These are phyloP conservation scores for Lobosporangium transversale DNA, from an alignment of 192 early-diverging fungal genomes.

Conservation along the genomic window DNA sequence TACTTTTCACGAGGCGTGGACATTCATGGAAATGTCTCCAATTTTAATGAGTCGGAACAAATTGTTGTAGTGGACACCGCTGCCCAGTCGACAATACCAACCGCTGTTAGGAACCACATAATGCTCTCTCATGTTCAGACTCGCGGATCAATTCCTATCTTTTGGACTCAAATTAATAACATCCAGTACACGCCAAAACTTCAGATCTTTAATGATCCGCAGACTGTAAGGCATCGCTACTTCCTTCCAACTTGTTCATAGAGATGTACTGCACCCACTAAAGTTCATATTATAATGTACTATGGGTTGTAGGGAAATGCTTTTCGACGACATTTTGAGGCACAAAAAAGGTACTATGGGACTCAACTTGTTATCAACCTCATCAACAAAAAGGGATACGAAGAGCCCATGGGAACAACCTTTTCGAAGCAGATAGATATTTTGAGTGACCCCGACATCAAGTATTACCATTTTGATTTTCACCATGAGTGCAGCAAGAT, in stretches of 20 bases:
- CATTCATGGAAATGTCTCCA: conserved; percentile 91
- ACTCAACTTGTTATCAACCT: conserved; percentile 91
- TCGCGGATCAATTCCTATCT: conserved; percentile 94
- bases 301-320: conserved; percentile 66
- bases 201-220: conserved; percentile 72
- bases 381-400: conserved; percentile 96
- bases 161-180: conserved; percentile 93
- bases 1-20: conserved; percentile 96
- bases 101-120: conserved; percentile 35
- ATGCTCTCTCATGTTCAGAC: conserved; percentile 89
- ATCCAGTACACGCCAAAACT: conserved; percentile 91
- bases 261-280: neutral
- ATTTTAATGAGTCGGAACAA: conserved; percentile 98
- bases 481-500: conserved; percentile 96
- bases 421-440: conserved; percentile 77
- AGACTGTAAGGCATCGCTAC: conserved; percentile 63
- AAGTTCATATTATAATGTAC: neutral
- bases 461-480: conserved; percentile 96
- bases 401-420: conserved; percentile 83
- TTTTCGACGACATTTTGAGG: conserved; percentile 77
- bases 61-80: conserved; percentile 70
- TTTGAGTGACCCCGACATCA: conserved; percentile 66
- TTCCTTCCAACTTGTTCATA: neutral
- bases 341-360: conserved; percentile 78
- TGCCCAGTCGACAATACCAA: conserved; percentile 7